phyloP scores from a whole-genome alignment of 225 moss, liverwort and hornwort species.

The Polytrichum formosum region DNA sequence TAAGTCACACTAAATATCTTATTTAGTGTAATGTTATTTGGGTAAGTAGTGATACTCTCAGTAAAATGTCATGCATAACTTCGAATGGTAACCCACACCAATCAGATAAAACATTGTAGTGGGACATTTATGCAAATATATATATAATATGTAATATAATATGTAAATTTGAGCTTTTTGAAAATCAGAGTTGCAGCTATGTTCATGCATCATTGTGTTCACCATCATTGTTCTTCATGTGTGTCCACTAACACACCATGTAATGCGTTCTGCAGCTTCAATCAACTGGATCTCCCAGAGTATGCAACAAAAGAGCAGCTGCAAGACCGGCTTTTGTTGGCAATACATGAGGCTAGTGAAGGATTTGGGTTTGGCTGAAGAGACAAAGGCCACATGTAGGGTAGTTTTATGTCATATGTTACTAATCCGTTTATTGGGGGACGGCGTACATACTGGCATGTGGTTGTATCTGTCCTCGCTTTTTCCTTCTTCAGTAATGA shows the following conservation, averaged over 20 bases:
- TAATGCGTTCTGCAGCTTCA: slow-evolving; percentile 57
- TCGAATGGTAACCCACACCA: too few species aligned
- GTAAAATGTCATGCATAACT: too few species aligned
- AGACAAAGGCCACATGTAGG: slow-evolving; percentile 12
- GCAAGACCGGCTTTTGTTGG: slow-evolving; percentile 81
- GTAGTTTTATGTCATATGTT: slow-evolving; percentile 27
- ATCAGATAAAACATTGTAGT: too few species aligned
- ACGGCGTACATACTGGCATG: slow-evolving; percentile 57
- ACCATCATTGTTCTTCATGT: too few species aligned
- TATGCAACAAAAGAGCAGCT: slow-evolving; percentile 85
- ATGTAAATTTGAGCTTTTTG: background rate
- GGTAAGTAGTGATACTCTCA: too few species aligned
- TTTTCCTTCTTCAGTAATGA: slow-evolving; percentile 24
- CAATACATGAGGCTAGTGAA: slow-evolving; percentile 94
- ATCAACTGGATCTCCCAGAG: slow-evolving; percentile 95
- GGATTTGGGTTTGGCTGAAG: slow-evolving; percentile 90
- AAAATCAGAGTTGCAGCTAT: too few species aligned
- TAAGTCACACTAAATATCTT: too few species aligned
- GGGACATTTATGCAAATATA: too few species aligned
- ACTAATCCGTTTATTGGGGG: slow-evolving; percentile 40
- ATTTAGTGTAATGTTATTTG: too few species aligned
- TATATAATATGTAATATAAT: too few species aligned
- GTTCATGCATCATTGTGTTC: too few species aligned
- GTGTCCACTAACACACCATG: background rate
- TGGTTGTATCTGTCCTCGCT: slow-evolving; percentile 42